Evolutionary conservation across 129 eudicot genomes (phyloP).

Genomic region (Glebionis coronaria): DNA sequence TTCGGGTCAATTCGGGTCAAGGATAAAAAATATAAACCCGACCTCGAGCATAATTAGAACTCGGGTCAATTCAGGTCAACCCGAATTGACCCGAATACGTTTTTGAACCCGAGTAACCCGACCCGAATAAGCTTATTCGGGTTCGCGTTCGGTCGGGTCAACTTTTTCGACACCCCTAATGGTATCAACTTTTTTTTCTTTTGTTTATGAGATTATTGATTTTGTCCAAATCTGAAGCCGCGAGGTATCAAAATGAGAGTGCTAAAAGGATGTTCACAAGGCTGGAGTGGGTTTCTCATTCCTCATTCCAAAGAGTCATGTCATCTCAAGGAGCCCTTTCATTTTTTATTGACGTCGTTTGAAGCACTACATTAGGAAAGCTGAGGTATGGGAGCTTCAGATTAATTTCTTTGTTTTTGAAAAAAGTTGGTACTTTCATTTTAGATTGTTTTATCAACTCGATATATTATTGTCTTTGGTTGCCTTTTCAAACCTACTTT

Average conservation of each 20-base stretch:
- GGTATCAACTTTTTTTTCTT: neutral
- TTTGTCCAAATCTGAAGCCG: conserved; percentile 38
- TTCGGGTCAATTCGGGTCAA: no score
- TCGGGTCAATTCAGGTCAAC: no score
- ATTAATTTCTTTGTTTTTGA: conserved; percentile 2
- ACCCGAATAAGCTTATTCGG: no score
- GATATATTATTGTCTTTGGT: neutral
- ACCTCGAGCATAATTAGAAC: no score
- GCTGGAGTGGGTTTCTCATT: conserved; percentile 68
- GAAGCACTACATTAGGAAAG: conserved; percentile 63
- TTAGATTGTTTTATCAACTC: conserved; percentile 8
- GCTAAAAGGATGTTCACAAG: conserved; percentile 67
- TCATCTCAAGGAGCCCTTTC: conserved; percentile 69
- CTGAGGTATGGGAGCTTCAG: conserved; percentile 58
- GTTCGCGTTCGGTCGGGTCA: no score
- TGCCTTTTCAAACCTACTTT: no score
- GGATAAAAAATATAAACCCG: no score
- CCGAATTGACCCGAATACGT: no score
- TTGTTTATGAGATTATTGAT: neutral
- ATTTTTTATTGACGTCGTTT: conserved; percentile 77
- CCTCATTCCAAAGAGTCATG: conserved; percentile 67
- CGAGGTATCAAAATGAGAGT: conserved; percentile 53
- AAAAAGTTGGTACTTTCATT: neutral
- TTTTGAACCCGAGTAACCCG: no score
- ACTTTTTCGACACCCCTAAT: no score